phyloP scores from a whole-genome alignment of 192 early-diverging fungal genomes.

The Backusella mclennaniae region DNA sequence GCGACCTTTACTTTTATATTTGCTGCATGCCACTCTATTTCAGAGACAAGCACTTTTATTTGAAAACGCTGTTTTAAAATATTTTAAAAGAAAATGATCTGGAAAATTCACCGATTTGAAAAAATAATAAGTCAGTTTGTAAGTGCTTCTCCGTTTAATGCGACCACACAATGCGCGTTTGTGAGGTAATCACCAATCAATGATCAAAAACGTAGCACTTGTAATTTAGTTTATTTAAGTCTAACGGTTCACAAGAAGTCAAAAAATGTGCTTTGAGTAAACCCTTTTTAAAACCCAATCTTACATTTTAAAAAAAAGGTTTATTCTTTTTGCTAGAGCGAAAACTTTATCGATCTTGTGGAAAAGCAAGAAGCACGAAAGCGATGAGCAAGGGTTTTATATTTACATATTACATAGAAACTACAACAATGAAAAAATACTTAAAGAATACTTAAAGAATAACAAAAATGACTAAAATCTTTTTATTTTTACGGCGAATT shows the following conservation, averaged over 20 bases:
- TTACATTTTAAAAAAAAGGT: background rate
- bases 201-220: slow-evolving; percentile 1
- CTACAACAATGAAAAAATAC: background rate
- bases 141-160: slow-evolving; percentile 1
- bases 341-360: background rate
- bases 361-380: background rate
- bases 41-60: background rate
- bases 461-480: background rate
- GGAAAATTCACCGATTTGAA: background rate
- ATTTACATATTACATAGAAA: background rate
- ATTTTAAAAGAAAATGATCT: background rate
- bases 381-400: background rate
- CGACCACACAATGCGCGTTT: background rate
- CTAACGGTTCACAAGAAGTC: slow-evolving; percentile 6
- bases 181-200: slow-evolving; percentile 1
- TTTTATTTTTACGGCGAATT: background rate
- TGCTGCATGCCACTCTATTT: background rate
- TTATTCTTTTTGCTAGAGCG: background rate
- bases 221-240: background rate
- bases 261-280: background rate
- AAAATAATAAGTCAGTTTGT: background rate
- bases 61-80: background rate
- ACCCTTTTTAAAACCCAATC: background rate
- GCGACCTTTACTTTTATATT: background rate
- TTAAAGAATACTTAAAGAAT: background rate